phyloP scores from a whole-genome alignment of 108 stramenopile genomes.

The Cyclotella kingstonii region DNA sequence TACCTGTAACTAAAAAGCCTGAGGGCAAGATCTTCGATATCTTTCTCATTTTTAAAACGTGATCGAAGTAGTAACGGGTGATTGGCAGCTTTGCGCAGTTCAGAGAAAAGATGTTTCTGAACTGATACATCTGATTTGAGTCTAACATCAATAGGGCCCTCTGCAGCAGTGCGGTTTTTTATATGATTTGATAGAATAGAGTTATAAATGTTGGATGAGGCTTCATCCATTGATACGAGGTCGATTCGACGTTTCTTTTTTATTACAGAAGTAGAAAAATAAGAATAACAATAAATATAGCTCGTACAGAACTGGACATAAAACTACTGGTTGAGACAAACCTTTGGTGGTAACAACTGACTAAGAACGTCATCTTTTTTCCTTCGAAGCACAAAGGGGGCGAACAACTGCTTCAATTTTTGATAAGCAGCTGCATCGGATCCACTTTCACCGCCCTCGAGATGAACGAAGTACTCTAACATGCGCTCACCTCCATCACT shows the following conservation, averaged over 20 bases:
- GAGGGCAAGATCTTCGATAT: conserved; percentile 54
- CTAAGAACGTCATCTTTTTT: conserved; percentile 84
- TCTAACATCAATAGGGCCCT: background rate
- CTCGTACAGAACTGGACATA: background rate
- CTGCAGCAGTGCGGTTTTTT: conserved; percentile 20
- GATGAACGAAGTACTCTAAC: conserved; percentile 78
- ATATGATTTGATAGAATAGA: conserved; percentile 35
- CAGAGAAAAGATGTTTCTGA: conserved; percentile 89
- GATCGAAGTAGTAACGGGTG: conserved; percentile 90
- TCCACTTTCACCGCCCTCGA: conserved; percentile 43
- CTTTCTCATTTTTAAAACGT: conserved; percentile 54
- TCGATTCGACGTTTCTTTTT: conserved; percentile 38
- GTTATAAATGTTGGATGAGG: conserved; percentile 22
- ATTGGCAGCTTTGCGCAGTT: conserved; percentile 95
- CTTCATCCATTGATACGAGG: conserved; percentile 38
- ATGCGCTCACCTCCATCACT: conserved; percentile 67
- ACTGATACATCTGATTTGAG: conserved; percentile 32
- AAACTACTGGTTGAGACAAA: background rate
- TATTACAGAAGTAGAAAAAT: conserved; percentile 31
- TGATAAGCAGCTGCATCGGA: conserved; percentile 55
- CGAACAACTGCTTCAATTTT: conserved; percentile 84
- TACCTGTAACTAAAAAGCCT: conserved; percentile 57
- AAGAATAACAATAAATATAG: conserved; percentile 9
- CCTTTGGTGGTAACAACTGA: conserved; percentile 80
- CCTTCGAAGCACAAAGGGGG: conserved; percentile 90